These are phyloP conservation scores for Picea glauca DNA, from an alignment of 75 land plant species.

Conservation along the genomic window DNA sequence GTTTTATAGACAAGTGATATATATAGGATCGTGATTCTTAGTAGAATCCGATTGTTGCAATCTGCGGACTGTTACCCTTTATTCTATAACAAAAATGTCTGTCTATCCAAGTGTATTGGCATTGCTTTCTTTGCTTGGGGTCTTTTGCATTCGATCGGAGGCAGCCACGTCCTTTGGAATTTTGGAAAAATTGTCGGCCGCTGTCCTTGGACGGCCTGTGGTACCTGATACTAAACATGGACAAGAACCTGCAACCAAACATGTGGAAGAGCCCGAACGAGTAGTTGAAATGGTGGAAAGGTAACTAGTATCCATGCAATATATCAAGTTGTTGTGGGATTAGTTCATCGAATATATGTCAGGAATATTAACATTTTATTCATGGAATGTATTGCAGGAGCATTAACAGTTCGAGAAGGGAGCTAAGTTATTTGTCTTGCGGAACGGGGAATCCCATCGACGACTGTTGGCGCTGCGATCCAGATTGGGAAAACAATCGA, in stretches of 20 bases:
- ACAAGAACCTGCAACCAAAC: background rate
- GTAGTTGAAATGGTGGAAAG: constrained; percentile 4
- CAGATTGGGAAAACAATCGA: constrained; percentile 26
- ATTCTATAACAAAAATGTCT: background rate
- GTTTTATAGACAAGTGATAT: background rate
- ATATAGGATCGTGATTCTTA: background rate
- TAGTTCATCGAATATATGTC: too few relatives aligned
- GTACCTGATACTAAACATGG: too few relatives aligned
- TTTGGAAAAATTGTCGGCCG: background rate
- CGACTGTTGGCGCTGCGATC: constrained; percentile 64
- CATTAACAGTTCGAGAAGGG: background rate
- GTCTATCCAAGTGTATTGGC: background rate
- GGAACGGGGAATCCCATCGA: constrained; percentile 51
- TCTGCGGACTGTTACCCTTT: background rate
- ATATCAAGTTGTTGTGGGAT: too few relatives aligned
- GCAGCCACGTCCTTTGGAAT: background rate
- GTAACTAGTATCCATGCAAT: background rate
- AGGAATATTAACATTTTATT: too few relatives aligned
- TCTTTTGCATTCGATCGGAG: background rate
- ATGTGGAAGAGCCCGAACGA: background rate
- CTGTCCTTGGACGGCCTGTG: background rate
- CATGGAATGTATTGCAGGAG: background rate
- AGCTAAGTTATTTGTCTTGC: constrained; percentile 9
- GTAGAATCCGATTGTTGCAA: background rate
- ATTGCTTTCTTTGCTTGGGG: background rate